Percentiles rank a stretch among this genome's conserved stretches.
Evolutionary conservation across 768 basidiomycete species (phyloP).

Genomic region (Omphalotus guepiniiformis): DNA sequence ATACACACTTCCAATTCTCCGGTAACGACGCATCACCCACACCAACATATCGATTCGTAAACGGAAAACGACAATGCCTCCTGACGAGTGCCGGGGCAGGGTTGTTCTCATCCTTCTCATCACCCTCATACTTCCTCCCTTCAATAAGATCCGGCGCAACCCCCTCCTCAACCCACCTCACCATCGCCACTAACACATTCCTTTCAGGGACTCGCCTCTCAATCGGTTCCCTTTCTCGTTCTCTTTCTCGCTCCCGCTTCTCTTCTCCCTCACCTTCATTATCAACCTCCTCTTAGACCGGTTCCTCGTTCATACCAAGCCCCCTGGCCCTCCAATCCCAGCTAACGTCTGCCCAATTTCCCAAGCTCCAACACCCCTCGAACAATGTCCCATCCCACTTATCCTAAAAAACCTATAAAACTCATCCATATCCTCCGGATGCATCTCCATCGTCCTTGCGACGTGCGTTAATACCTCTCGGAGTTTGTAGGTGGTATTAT

Average conservation of each 20-base stretch:
- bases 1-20: constrained; percentile 4
- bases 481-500: constrained; percentile 16
- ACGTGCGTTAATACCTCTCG: constrained; percentile 15
- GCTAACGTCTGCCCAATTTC: constrained; percentile 11
- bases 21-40: not conserved
- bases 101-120: not conserved
- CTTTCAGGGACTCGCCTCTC: constrained; percentile 1
- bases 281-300: too few species aligned
- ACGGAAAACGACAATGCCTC: constrained; percentile 6
- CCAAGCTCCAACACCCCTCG: constrained; percentile 15
- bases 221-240: too few species aligned
- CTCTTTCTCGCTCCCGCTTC: too few species aligned
- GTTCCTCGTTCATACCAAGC: not conserved
- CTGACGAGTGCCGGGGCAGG: not conserved
- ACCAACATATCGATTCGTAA: not conserved
- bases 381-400: constrained; percentile 19
- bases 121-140: constrained; percentile 4
- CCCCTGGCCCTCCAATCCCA: not conserved
- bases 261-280: too few species aligned
- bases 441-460: constrained; percentile 13
- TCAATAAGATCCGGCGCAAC: constrained; percentile 3
- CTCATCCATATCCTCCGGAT: constrained; percentile 12
- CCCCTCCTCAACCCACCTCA: constrained; percentile 9
- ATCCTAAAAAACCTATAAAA: constrained; percentile 21
- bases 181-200: constrained; percentile 4